Percentiles rank a stretch among this genome's conserved stretches.
Evolutionary conservation across 345 rosid species (phyloP).

Genomic region (Excoecaria cochinchinensis): DNA sequence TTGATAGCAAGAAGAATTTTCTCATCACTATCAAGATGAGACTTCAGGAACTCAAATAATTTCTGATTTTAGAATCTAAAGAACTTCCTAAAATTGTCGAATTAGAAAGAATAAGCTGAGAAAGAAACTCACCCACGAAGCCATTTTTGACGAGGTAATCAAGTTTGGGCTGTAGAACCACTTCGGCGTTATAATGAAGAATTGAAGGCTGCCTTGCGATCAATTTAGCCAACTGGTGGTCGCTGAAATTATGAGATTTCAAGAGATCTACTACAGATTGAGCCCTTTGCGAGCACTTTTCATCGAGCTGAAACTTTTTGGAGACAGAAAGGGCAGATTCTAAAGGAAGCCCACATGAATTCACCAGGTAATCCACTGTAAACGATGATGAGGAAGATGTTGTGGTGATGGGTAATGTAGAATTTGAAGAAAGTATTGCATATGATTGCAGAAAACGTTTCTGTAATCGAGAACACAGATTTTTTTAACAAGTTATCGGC

Average conservation of each 20-base stretch:
- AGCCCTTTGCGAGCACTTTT: neutral
- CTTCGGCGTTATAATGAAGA: neutral
- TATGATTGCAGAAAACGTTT: constrained; percentile 4
- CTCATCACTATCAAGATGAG: constrained; percentile 4
- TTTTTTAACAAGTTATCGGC: neutral
- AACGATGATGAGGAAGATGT: constrained; percentile 4
- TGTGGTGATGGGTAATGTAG: neutral
- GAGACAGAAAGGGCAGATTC: constrained; percentile 24
- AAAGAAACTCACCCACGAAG: constrained; percentile 19
- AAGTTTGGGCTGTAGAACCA: constrained; percentile 21
- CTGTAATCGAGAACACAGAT: neutral
- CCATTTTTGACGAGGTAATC: constrained; percentile 15
- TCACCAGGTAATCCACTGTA: constrained; percentile 18
- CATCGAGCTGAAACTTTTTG: constrained; percentile 7
- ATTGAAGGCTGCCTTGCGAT: constrained; percentile 13
- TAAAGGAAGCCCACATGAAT: constrained; percentile 27
- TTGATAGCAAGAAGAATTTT: constrained; percentile 10
- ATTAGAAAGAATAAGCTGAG: constrained; percentile 12
- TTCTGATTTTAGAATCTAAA: constrained; percentile 18
- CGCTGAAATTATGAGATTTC: constrained; percentile 19
- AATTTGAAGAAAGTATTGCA: neutral
- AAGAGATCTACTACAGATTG: constrained; percentile 14
- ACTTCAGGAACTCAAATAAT: constrained; percentile 12
- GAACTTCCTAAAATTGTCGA: constrained; percentile 7
- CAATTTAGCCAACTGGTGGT: constrained; percentile 24